Base-by-base conservation (phyloP, 371 early-diverging fungal genomes). In the Mucor lusitanicus region DNA sequence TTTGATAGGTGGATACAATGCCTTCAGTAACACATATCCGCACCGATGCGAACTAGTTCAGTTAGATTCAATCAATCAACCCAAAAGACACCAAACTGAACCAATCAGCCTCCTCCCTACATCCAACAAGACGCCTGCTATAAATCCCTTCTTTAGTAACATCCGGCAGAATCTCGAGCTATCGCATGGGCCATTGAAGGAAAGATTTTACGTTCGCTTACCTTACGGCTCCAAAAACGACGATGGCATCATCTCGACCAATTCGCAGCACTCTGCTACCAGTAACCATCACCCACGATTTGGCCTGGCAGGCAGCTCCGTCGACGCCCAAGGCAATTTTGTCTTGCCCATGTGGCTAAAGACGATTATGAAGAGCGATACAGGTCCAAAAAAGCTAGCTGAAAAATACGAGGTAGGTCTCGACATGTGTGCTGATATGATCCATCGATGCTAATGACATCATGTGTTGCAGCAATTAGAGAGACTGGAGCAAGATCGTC, bases 401-500 rank as follows among this genome's bases (percentile, higher is more conserved):
- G 68, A 72, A 40, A 65, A 59, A 53, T 76, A 76, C 55, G 76
- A 76, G 68, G 76, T 76, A 64, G 44, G 62, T 56, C 17, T 15
- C 6, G 7, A 25, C 3, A 42, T 35, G 37, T 42, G 23, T 27
- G 23, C 27, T 12, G 40, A 7, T 54, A 42, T 46, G 11, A 21
- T 8, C 23, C 46, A n/a, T 21, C 6, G 7, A 9, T 46, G 8
- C 46, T 46, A 33, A 71, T 67, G 58, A 67, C 63, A 63, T 67
- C 71, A 66, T 61, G 28, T 40, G 30, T 3, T 17, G 33, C 65
- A 84, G 85, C 73, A 73, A 70, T 65, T 83, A 9, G 85, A 86
- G 69, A 73, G 73, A 32, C 64, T 65, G 0, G 89, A 87, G 57
- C 78, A 85, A 71, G 78, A 77, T 40, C 74, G 89, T 7, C 70